These are phyloP conservation scores for Trypanosoma cruzi DNA, from an alignment of 208 protist species.

Conservation along the genomic window DNA sequence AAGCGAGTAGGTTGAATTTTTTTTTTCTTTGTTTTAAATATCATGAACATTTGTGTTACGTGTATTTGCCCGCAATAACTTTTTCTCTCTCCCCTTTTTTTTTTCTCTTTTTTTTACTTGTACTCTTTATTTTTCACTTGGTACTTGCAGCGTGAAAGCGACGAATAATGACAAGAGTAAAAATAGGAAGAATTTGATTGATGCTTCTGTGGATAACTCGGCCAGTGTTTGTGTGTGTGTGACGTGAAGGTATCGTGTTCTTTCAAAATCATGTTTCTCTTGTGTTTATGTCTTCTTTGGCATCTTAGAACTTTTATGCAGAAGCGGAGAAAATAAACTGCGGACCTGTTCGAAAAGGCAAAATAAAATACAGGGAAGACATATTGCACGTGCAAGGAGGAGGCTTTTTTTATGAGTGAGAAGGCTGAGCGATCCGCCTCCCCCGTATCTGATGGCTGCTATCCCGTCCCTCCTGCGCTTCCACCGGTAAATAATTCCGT, in stretches of 20 bases:
- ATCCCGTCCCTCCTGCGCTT: background rate
- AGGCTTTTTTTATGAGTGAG: slow-evolving; percentile 2
- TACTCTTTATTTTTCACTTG: background rate
- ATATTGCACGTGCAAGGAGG: background rate
- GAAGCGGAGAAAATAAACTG: too few relatives aligned
- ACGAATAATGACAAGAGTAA: background rate
- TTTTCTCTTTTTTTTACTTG: background rate
- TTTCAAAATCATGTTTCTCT: slow-evolving; percentile 7
- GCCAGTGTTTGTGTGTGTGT: background rate
- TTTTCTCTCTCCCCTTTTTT: too few relatives aligned
- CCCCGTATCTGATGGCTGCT: slow-evolving; percentile 5
- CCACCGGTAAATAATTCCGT: background rate
- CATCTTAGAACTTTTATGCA: background rate
- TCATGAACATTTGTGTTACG: background rate
- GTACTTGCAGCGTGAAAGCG: background rate
- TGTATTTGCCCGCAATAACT: too few relatives aligned
- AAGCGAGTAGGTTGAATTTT: too few relatives aligned
- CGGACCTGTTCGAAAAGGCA: background rate
- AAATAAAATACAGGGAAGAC: background rate
- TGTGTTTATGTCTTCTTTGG: background rate
- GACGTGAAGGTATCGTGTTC: background rate
- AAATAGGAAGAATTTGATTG: background rate
- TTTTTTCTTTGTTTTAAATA: background rate
- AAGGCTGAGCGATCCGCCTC: slow-evolving; percentile 4
- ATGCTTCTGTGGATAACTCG: background rate